Percentiles rank a stretch among this genome's conserved stretches.
Conservation (phyloP, 2,329 filamentous ascomycete genomes). For the Trichoderma sp. region DNA sequence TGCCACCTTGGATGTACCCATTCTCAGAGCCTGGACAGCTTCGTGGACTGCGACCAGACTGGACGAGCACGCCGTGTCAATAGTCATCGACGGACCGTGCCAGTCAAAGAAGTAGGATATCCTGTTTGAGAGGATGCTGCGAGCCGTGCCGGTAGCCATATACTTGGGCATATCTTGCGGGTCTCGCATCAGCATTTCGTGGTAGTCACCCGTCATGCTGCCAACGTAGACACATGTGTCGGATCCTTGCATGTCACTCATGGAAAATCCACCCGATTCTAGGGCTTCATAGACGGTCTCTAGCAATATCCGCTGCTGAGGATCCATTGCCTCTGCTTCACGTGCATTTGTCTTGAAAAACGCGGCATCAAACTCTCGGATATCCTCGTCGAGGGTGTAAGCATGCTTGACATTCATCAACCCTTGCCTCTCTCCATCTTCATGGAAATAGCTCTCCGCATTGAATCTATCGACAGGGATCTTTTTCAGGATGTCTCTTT, state of each 20-base stretch:
- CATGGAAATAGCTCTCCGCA: constrained; percentile 28
- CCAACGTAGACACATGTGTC: constrained; percentile 32
- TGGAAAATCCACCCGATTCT: constrained; percentile 35
- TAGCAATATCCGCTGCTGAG: constrained; percentile 44
- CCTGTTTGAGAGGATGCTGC: constrained; percentile 36
- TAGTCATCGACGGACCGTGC: constrained; percentile 33
- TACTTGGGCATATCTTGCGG: constrained; percentile 20
- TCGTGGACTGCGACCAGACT: constrained; percentile 14
- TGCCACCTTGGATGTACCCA: constrained; percentile 34
- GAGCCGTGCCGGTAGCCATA: constrained; percentile 33
- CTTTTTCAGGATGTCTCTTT: constrained; percentile 37
- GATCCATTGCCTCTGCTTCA: constrained; percentile 45
- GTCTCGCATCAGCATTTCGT: constrained; percentile 22
- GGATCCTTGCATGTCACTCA: constrained; percentile 30
- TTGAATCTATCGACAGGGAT: constrained; percentile 30
- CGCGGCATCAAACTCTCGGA: constrained; percentile 36
- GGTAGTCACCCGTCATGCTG: constrained; percentile 28
- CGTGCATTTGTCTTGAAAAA: constrained; percentile 44
- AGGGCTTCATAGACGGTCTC: constrained; percentile 46
- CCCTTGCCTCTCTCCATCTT: constrained; percentile 37
- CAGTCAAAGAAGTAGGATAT: constrained; percentile 29
- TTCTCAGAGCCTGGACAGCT: constrained; percentile 36
- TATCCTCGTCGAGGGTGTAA: constrained; percentile 43
- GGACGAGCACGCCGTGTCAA: constrained; percentile 41
- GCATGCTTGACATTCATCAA: constrained; percentile 24